A percentile compares a stretch with the other conserved stretches of the same genome.
These are phyloP conservation scores for Moesziomyces sp. DNA, from an alignment of 1,284 basidiomycete genomes.

Conservation along the genomic window DNA sequence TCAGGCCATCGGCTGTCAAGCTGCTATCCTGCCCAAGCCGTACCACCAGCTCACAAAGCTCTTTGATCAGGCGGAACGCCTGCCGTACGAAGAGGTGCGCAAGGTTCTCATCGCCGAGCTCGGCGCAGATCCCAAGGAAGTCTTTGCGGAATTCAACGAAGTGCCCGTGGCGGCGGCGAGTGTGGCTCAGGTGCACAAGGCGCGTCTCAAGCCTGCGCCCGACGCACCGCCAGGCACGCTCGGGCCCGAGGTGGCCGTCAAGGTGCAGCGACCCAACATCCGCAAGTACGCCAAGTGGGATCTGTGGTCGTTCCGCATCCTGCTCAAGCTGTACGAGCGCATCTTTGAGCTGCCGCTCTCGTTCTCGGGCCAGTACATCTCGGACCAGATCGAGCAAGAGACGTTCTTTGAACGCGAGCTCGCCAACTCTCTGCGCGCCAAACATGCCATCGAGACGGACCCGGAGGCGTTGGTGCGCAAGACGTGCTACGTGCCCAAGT, in stretches of 20 bases:
- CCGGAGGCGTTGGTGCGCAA: slow-evolving; percentile 44
- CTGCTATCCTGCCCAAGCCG: slow-evolving; percentile 59
- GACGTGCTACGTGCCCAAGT: slow-evolving; percentile 56
- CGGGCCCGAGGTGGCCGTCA: slow-evolving; percentile 56
- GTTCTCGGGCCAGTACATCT: slow-evolving; percentile 58
- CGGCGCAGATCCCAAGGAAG: slow-evolving; percentile 44
- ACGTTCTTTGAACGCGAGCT: slow-evolving; percentile 55
- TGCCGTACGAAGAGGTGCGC: slow-evolving; percentile 45
- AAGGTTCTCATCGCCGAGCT: slow-evolving; percentile 54
- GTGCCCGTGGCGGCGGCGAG: slow-evolving; percentile 57
- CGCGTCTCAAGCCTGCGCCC: slow-evolving; percentile 30
- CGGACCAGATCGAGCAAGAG: slow-evolving; percentile 60
- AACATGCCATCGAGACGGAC: slow-evolving; percentile 51
- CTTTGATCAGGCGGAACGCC: slow-evolving; percentile 58
- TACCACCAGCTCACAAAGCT: slow-evolving; percentile 58
- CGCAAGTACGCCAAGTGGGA: slow-evolving; percentile 60
- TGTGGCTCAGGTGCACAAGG: slow-evolving; percentile 61
- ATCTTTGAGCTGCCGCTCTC: slow-evolving; percentile 59
- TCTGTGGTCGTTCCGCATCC: slow-evolving; percentile 54
- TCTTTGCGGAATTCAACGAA: slow-evolving; percentile 52
- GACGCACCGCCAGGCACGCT: slow-evolving; percentile 18
- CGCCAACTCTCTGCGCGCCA: slow-evolving; percentile 46
- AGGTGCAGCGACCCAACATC: slow-evolving; percentile 61
- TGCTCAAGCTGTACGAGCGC: slow-evolving; percentile 55
- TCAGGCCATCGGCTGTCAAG: slow-evolving; percentile 59